phyloP scores from a whole-genome alignment of 1,284 basidiomycete genomes.

The Ganoderma sinense region DNA sequence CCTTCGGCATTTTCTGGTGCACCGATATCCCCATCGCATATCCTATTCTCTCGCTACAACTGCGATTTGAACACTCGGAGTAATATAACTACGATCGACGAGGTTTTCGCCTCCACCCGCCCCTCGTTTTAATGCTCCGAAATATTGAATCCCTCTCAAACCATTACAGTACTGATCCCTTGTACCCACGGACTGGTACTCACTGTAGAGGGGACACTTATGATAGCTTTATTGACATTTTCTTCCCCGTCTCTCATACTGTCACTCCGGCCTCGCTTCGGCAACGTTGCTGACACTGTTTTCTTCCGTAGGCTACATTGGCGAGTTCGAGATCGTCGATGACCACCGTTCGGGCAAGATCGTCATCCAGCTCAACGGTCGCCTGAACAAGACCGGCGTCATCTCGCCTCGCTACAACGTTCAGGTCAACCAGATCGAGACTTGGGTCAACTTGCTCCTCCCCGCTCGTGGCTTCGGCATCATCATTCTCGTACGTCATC shows the following conservation, averaged over 20 bases:
- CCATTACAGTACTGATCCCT: constrained; percentile 55
- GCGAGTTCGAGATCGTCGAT: constrained; percentile 99
- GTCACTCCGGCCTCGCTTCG: constrained; percentile 13
- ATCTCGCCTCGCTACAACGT: constrained; percentile 99
- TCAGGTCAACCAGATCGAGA: constrained; percentile 91
- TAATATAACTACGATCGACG: constrained; percentile 81
- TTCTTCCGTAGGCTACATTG: constrained; percentile 85
- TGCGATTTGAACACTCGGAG: constrained; percentile 51
- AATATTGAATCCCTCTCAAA: constrained; percentile 58
- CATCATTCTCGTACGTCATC: constrained; percentile 79
- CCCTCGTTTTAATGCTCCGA: constrained; percentile 79
- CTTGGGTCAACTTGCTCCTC: constrained; percentile 93
- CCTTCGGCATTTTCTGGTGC: constrained; percentile 11
- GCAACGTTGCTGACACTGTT: constrained; percentile 27
- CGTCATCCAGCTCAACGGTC: constrained; percentile 97
- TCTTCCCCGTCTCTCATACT: constrained; percentile 31
- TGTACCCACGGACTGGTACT: constrained; percentile 51
- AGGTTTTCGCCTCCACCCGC: constrained; percentile 59
- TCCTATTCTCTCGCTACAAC: background rate
- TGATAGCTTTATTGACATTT: background rate
- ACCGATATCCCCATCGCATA: constrained; percentile 21
- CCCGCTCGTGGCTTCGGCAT: constrained; percentile 96
- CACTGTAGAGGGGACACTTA: constrained; percentile 63
- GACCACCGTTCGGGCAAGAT: constrained; percentile 99
- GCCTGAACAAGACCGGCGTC: constrained; percentile 98